Base-by-base conservation (phyloP, 1,139 yeast species). In the Spathaspora jeffriesii region DNA sequence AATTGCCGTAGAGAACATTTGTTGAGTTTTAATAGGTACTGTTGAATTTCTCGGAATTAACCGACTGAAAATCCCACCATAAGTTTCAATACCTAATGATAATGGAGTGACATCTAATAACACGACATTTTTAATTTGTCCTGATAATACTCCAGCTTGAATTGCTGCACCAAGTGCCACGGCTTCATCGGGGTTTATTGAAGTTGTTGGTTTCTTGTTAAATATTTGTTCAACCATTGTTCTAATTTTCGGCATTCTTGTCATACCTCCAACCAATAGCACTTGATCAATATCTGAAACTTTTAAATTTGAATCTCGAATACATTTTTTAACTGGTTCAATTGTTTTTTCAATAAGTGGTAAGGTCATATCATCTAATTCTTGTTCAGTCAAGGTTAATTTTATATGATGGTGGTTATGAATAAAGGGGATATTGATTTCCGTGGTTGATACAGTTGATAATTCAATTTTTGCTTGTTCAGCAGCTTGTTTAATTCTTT, bases 121-220 rank as follows among this genome's bases (percentile, higher is more conserved):
- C 21, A 87, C 76, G n/a, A 87, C 93, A 61, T 87, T 82, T 59
- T 79, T 82, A 31, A 78, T 71, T 51, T 84, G 85, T 3, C 93
- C 93, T 2, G 89, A 81, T 30, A 86, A 67, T 5, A 86, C 83
- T 22, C 90, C 92, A 21, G 91, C 93, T 65, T 86, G 95, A 50
- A 87, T 86, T 2, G 93, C 93, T 5, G 95, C 95, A 48, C 95
- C 95, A 40, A 87, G 63, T 1, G 93, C 93, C 14, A 87, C 95
- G 0, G 93, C 92, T 63, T 87, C 95, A 62, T 87, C 95, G 1
- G 95, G 95, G 56, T 87, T 87, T 2, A 87, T 87, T 1, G 79
- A 76, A 2, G 84, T 79, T 52, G 80, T 84, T 18, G 91, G 89
- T 45, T 70, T 65, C 55, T 76, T 82, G 6, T 71, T 70, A 60